Base-by-base conservation (phyloP, 176 grass and related monocot species). In the Phoenix dactylifera region DNA sequence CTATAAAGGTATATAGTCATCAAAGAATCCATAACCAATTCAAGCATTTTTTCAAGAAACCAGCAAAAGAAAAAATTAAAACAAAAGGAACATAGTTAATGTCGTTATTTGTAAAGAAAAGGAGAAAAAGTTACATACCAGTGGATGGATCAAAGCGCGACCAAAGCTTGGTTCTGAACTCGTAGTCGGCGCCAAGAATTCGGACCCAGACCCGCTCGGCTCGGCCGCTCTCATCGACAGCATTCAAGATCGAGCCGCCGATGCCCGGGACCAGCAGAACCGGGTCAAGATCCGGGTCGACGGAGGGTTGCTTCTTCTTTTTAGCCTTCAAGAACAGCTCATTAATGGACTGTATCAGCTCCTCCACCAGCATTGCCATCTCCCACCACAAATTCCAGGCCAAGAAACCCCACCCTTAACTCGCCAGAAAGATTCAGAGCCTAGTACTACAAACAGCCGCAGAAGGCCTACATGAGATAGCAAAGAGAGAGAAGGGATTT, bases 181-280 rank as follows among this genome's bases (percentile, higher is more conserved):
- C 93, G 69, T 91, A 87, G 54, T 91, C 87, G 1, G 87, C 84
- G 1, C 73, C 78, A 20, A 97, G 74, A 75, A 97, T 85, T 63
- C 93, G 78, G 60, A 97, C 93, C 93, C 93, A 98, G 1, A 92
- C 73, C 72, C 93, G 30, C 67, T 92, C 87, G 66, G 81, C 75
- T 51, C 75, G 91, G 22, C 93, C 84, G 32, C 73, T 76, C 10
- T 92, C 87, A 10, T 98, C 89, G 14, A 85, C 83, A 2, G 93
- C 84, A 49, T 88, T 83, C 24, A 98, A 73, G 1, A 98, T 80
- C 23, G 84, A 91, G 7, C 87, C 84, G 17, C 75, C 87, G 39
- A 97, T 88, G 50, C 84, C 93, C 19, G 93, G 93, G 50, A 92
- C 81, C 19, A 97, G 79, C 24, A 97, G 74, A 23, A 97, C 87